phyloP scores from a whole-genome alignment of 192 early-diverging fungal species.

The Chytriomyces hyalinus region DNA sequence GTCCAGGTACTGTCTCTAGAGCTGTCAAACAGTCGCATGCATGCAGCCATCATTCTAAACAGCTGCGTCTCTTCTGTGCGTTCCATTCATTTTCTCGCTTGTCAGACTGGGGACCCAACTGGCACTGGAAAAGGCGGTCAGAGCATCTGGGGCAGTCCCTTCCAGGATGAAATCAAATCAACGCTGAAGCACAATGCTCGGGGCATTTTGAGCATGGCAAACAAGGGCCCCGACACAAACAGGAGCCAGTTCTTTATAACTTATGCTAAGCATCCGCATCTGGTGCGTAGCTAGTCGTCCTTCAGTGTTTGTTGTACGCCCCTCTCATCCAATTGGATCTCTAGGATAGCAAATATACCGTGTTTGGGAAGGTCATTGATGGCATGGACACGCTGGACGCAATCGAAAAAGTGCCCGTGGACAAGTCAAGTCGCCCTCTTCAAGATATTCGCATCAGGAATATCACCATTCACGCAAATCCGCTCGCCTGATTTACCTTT shows the following conservation, averaged over 20 bases:
- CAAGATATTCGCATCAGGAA: conserved; percentile 76
- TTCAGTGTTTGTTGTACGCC: too few species aligned
- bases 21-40: too few species aligned
- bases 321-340: too few species aligned
- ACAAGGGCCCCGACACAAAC: conserved; percentile 64
- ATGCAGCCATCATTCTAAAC: too few species aligned
- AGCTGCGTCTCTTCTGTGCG: too few species aligned
- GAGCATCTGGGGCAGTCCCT: conserved; percentile 79
- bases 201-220: conserved; percentile 90
- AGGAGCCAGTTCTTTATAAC: conserved; percentile 85
- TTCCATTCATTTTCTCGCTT: neutral
- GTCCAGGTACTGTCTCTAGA: conserved; percentile 40
- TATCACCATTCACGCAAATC: conserved; percentile 94
- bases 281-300: conserved; percentile 32
- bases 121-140: conserved; percentile 54
- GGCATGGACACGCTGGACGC: conserved; percentile 83
- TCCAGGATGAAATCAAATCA: conserved; percentile 71
- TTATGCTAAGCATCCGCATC: conserved; percentile 78
- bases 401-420: conserved; percentile 85
- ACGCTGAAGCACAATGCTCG: conserved; percentile 86
- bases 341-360: conserved; percentile 84
- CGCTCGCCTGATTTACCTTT: conserved; percentile 66
- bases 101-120: conserved; percentile 54
- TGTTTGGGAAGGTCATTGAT: conserved; percentile 93
- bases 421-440: conserved; percentile 74